Percentiles rank a stretch among this genome's conserved stretches.
These are phyloP conservation scores for Lizonia empirigonia DNA, from an alignment of 2,329 filamentous ascomycete genomes.

Conservation along the genomic window DNA sequence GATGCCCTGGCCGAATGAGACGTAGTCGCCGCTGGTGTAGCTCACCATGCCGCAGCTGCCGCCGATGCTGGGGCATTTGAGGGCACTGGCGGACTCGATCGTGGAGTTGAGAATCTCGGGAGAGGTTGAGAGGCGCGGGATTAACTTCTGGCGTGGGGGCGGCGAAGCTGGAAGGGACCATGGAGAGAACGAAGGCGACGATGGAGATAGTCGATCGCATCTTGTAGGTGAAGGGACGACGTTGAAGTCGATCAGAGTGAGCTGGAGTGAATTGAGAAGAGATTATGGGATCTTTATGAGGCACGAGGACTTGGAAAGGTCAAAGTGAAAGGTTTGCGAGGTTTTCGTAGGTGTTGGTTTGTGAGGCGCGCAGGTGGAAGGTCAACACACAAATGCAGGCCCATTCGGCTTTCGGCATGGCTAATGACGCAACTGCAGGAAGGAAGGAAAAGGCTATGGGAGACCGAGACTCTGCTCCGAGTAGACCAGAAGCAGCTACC, in stretches of 20 bases:
- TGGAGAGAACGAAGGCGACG: constrained; percentile 1
- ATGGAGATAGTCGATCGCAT: constrained; percentile 5
- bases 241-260: too few relatives aligned
- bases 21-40: constrained; percentile 1
- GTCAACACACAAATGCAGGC: not conserved
- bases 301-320: too few relatives aligned
- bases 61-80: not conserved
- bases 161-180: not conserved
- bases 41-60: constrained; percentile 9
- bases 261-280: not conserved
- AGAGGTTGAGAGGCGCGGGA: not conserved
- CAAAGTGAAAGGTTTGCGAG: too few relatives aligned
- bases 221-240: not conserved
- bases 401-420: not conserved
- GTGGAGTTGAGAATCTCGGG: not conserved
- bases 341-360: too few relatives aligned
- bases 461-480: not conserved
- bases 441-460: not conserved
- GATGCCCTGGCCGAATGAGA: constrained; percentile 6
- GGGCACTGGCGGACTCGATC: not conserved
- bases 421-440: too few relatives aligned
- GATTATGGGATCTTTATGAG: too few relatives aligned
- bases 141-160: not conserved
- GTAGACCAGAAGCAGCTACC: not conserved
- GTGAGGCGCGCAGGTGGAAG: not conserved